Evolutionary conservation across 768 basidiomycete species (phyloP).

Genomic region (Tulasnella sp.): DNA sequence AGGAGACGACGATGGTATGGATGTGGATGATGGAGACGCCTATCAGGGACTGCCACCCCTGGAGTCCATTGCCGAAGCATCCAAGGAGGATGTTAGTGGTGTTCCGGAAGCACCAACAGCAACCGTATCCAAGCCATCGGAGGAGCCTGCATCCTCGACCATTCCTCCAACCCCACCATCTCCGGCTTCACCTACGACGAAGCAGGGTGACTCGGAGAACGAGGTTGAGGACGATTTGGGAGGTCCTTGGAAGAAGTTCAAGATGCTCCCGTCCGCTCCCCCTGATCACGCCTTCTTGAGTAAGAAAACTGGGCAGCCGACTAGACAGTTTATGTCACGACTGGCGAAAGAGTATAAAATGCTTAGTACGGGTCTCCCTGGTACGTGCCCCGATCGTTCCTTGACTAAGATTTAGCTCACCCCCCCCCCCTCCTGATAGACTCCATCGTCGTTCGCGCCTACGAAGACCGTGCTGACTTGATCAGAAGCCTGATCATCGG

Average conservation of each 20-base stretch:
- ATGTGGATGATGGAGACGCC: slow-evolving; percentile 30
- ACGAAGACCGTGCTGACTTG: slow-evolving; percentile 83
- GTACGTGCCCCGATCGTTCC: slow-evolving; percentile 35
- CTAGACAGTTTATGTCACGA: slow-evolving; percentile 67
- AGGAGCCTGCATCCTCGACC: slow-evolving; percentile 6
- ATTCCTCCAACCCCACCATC: neutral
- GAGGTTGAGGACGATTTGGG: slow-evolving; percentile 33
- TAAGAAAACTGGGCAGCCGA: slow-evolving; percentile 48
- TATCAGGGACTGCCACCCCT: neutral
- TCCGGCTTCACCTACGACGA: slow-evolving; percentile 25
- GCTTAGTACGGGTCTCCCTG: slow-evolving; percentile 70
- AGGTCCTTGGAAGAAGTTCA: slow-evolving; percentile 72
- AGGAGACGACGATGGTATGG: slow-evolving; percentile 25
- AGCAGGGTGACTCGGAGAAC: slow-evolving; percentile 33
- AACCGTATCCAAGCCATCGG: slow-evolving; percentile 19
- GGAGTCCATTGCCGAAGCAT: slow-evolving; percentile 31
- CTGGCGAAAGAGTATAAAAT: slow-evolving; percentile 76
- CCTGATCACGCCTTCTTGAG: slow-evolving; percentile 73
- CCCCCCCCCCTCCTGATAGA: slow-evolving; percentile 39
- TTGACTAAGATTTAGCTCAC: neutral
- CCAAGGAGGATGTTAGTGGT: neutral
- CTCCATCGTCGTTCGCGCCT: slow-evolving; percentile 80
- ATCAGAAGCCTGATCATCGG: slow-evolving; percentile 85
- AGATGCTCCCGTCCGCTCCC: slow-evolving; percentile 66
- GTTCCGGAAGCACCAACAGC: slow-evolving; percentile 22